Conservation (phyloP, 768 basidiomycete species). For the Boletus sp. region DNA sequence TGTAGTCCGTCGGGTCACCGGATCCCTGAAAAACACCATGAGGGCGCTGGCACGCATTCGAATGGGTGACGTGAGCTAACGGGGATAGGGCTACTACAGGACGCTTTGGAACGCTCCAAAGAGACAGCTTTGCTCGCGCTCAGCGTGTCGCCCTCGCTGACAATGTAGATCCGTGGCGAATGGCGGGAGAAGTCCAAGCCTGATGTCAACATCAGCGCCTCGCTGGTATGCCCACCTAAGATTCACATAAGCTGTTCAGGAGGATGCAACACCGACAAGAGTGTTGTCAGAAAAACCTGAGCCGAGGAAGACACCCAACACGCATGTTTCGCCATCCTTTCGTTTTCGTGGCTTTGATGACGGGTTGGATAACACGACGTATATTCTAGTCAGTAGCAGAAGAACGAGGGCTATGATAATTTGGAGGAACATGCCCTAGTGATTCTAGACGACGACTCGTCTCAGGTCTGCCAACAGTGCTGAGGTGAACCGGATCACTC, state of each 20-base stretch:
- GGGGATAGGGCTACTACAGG: not conserved
- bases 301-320: slow-evolving; percentile 85
- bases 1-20: slow-evolving; percentile 33
- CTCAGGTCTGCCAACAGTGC: not conserved
- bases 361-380: slow-evolving; percentile 13
- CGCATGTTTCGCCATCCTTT: slow-evolving; percentile 33
- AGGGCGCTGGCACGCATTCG: slow-evolving; percentile 4
- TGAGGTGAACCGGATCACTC: not conserved
- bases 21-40: slow-evolving; percentile 9
- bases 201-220: slow-evolving; percentile 73
- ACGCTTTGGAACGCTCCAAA: slow-evolving; percentile 49
- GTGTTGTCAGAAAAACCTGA: slow-evolving; percentile 60
- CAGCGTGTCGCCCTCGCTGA: slow-evolving; percentile 78
- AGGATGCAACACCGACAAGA: not conserved
- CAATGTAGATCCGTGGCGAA: slow-evolving; percentile 72
- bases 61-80: slow-evolving; percentile 15
- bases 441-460: not conserved
- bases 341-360: slow-evolving; percentile 13
- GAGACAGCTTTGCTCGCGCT: slow-evolving; percentile 68
- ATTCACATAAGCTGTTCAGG: slow-evolving; percentile 11
- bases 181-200: slow-evolving; percentile 76
- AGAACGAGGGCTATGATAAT: not conserved
- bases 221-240: slow-evolving; percentile 91
- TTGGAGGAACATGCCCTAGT: slow-evolving; percentile 16
- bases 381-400: slow-evolving; percentile 20